Conservation (phyloP, 2,329 filamentous ascomycete genomes). For the Tolypocladium tundrense region DNA sequence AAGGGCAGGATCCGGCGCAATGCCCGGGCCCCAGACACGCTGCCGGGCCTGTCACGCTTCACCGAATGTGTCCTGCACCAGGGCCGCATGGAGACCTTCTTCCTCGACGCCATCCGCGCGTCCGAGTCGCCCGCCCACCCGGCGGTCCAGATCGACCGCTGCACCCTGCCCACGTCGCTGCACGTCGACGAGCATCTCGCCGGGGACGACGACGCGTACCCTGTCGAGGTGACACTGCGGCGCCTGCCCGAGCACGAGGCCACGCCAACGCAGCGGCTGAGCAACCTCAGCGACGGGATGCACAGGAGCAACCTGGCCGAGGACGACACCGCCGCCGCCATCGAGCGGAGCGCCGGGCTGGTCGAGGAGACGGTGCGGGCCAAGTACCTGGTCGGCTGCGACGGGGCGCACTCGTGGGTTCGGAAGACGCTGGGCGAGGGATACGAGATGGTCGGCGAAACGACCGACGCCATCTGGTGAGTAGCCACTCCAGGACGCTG, state of each 20-base stretch:
- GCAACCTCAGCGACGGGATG: conserved; percentile 35
- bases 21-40: conserved; percentile 52
- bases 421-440: conserved; percentile 40
- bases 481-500: not conserved
- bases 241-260: conserved; percentile 49
- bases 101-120: conserved; percentile 49
- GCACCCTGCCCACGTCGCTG: conserved; percentile 45
- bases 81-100: conserved; percentile 58
- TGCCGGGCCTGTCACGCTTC: conserved; percentile 49
- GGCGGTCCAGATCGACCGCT: conserved; percentile 44
- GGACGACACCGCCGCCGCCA: conserved; percentile 46
- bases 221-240: conserved; percentile 48
- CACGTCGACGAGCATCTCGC: conserved; percentile 39
- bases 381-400: conserved; percentile 57
- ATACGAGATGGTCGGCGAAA: conserved; percentile 44
- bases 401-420: conserved; percentile 59
- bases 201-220: conserved; percentile 43
- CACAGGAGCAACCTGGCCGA: conserved; percentile 48
- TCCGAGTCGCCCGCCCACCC: conserved; percentile 27
- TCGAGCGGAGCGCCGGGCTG: conserved; percentile 14
- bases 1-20: conserved; percentile 45
- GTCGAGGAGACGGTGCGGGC: conserved; percentile 20
- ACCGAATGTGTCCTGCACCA: conserved; percentile 60
- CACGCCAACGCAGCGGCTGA: conserved; percentile 28
- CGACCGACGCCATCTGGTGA: conserved; percentile 39